Base-by-base conservation (phyloP, 495 filamentous ascomycete genomes). In the Gamarada debralockiae region DNA sequence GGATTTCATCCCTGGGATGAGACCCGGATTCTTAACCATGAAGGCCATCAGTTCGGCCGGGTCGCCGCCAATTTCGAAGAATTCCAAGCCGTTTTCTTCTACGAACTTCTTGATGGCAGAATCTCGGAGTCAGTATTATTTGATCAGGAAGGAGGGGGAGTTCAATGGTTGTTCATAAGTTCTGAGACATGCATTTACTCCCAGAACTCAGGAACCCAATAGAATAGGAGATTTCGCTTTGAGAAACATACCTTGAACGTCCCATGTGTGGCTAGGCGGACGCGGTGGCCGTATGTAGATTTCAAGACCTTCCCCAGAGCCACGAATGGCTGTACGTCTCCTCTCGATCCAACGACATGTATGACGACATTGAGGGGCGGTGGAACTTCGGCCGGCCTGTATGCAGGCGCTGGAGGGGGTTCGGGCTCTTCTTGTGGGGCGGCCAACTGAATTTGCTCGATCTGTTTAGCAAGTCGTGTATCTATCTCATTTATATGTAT, bases 21-120 rank as follows among this genome's bases (percentile, higher is more conserved):
- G 66, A 0, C 86, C 83, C 0, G 85, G 84, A 66, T 87, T 86
- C 64, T 87, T 87, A 29, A 89, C 85, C 85, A 89, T 89, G 59
- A 85, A 89, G 1, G 81, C 82, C 83, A 84, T 85, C 5, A 86
- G 68, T 55, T 81, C 72, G 12, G 77, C 67, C 1, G 81, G 82
- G 64, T 86, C 78, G 1, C 82, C 83, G 0, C 82, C 81, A 51
- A 86, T 81, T 5, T 72, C 76, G 55, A 79, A 86, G 65, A 86
- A 88, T 36, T 74, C 71, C 8, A 86, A 63, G 0, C 73, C 77
- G 55, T 70, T 67, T 36, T 73, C 71, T 46, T 68, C 57, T 10
- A 83, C 76, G 48, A 86, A 84, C 0, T 73, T 63, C 52, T 74
- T 75, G n/a, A n/a, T n/a, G n/a, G n/a, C n/a, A n/a, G n/a, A n/a